These are phyloP conservation scores for Cucurbita maxima DNA, from an alignment of 306 rosid species.

Conservation along the genomic window DNA sequence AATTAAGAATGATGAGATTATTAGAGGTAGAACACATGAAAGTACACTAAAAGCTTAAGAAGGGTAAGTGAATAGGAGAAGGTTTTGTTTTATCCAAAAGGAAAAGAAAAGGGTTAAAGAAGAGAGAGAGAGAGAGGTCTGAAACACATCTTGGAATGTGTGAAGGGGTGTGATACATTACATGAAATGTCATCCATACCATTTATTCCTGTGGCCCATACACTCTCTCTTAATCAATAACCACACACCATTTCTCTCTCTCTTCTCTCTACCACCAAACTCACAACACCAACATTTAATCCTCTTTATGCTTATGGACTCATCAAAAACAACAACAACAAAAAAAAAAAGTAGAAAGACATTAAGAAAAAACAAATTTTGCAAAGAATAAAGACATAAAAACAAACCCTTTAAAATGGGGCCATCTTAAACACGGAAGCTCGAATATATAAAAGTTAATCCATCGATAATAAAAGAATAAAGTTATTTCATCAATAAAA, in stretches of 20 bases:
- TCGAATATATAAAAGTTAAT: conserved; percentile 25
- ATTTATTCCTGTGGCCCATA: conserved; percentile 56
- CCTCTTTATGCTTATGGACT: no score
- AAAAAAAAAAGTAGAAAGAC: neutral
- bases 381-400: neutral
- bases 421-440: neutral
- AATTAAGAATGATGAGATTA: no score
- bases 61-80: neutral
- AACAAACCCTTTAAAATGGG: neutral
- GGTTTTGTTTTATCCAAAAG: neutral
- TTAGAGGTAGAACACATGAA: no score
- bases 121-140: neutral
- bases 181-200: conserved; percentile 34
- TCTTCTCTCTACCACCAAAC: neutral
- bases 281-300: no score
- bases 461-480: conserved; percentile 53
- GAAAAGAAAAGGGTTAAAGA: neutral
- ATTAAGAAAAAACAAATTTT: no score
- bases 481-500: conserved; percentile 12
- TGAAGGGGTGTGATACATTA: conserved; percentile 12
- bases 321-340: neutral
- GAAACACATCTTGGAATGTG: conserved; percentile 39
- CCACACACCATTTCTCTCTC: neutral
- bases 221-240: conserved; percentile 3
- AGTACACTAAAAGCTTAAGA: no score